Conservation (phyloP, 768 basidiomycete genomes). For the Collybia mongolica region DNA sequence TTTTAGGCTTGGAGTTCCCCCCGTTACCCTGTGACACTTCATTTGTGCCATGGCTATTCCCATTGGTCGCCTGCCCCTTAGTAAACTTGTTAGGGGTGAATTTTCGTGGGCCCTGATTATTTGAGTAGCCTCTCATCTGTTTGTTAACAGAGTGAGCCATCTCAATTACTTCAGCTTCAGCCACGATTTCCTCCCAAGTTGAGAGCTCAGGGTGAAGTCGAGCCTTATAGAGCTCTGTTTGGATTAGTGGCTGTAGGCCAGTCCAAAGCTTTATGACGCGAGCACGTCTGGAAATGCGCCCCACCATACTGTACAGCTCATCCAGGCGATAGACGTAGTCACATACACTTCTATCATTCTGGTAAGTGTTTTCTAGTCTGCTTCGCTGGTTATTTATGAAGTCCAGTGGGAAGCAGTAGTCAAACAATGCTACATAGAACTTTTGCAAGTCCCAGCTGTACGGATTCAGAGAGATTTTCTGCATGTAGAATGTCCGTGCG, state of each 20-base stretch:
- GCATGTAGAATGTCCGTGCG: constrained; percentile 26
- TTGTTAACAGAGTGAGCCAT: constrained; percentile 9
- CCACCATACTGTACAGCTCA: constrained; percentile 26
- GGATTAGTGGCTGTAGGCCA: constrained; percentile 23
- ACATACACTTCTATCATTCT: constrained; percentile 21
- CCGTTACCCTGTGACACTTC: no score
- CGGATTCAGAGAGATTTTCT: constrained; percentile 12
- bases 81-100: background rate
- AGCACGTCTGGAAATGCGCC: constrained; percentile 18
- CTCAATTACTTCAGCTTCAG: constrained; percentile 25
- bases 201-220: constrained; percentile 24
- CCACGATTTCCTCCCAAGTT: constrained; percentile 21
- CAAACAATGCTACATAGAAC: constrained; percentile 29
- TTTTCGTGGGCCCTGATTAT: background rate
- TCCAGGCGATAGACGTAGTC: constrained; percentile 29
- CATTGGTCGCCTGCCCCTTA: background rate
- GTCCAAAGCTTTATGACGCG: constrained; percentile 32
- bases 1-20: no score
- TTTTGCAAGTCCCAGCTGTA: constrained; percentile 16
- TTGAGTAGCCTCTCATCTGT: background rate
- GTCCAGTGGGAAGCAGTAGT: constrained; percentile 31
- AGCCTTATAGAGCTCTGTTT: constrained; percentile 23
- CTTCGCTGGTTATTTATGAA: constrained; percentile 23
- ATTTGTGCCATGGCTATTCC: no score
- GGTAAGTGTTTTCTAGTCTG: constrained; percentile 16